Percentiles rank a stretch among this genome's conserved stretches.
These are phyloP conservation scores for Byssothecium circinans DNA, from an alignment of 2,329 filamentous ascomycete species.

Conservation along the genomic window DNA sequence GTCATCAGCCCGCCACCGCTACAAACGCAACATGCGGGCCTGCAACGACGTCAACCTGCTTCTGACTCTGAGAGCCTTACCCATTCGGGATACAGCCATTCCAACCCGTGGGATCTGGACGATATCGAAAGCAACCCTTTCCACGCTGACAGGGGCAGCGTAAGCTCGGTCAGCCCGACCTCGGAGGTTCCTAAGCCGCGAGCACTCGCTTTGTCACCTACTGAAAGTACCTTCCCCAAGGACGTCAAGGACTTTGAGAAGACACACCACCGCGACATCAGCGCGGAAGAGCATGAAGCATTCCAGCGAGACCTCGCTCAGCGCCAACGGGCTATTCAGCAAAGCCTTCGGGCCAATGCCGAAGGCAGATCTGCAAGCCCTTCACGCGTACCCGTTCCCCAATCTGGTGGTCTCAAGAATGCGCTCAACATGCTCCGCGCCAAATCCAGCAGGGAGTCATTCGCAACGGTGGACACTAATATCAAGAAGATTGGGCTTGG, in stretches of 20 bases:
- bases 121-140: slow-evolving; percentile 49
- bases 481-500: slow-evolving; percentile 63
- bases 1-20: slow-evolving; percentile 50
- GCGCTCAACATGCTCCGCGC: slow-evolving; percentile 65
- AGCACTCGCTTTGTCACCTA: slow-evolving; percentile 16
- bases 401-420: slow-evolving; percentile 50
- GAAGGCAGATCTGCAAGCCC: slow-evolving; percentile 50
- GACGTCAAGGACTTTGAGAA: slow-evolving; percentile 43
- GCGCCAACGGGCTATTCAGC: slow-evolving; percentile 70
- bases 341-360: slow-evolving; percentile 70
- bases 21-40: slow-evolving; percentile 34
- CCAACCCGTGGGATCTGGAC: slow-evolving; percentile 59
- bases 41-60: slow-evolving; percentile 29
- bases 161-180: slow-evolving; percentile 40
- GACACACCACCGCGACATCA: slow-evolving; percentile 52
- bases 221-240: slow-evolving; percentile 48
- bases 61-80: slow-evolving; percentile 46
- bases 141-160: slow-evolving; percentile 40
- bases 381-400: slow-evolving; percentile 21
- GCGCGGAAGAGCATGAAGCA: slow-evolving; percentile 64
- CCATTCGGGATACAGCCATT: slow-evolving; percentile 54
- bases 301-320: slow-evolving; percentile 74
- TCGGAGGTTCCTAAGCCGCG: slow-evolving; percentile 26
- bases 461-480: slow-evolving; percentile 52
- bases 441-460: slow-evolving; percentile 69